phyloP scores from a whole-genome alignment of 1,284 basidiomycete genomes.

The Microbotryomycetes sp. region DNA sequence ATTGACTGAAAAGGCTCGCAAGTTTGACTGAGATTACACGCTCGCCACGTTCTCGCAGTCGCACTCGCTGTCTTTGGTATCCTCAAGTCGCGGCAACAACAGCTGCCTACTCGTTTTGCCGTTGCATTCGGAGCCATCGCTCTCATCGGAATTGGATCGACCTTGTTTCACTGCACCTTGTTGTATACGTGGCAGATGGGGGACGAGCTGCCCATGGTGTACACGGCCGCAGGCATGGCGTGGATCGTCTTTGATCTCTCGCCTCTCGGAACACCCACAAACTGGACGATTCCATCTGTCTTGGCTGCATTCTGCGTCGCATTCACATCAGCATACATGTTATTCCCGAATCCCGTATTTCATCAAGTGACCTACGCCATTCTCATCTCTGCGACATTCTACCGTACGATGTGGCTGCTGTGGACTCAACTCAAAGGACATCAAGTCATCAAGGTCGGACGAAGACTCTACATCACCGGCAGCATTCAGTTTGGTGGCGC shows the following conservation, averaged over 20 bases:
- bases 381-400: neutral
- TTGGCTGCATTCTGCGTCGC: neutral
- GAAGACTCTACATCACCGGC: neutral
- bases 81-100: neutral
- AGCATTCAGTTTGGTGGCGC: neutral
- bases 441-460: neutral
- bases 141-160: conserved; percentile 2
- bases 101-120: neutral
- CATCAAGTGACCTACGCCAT: conserved; percentile 7
- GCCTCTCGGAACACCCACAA: neutral
- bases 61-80: neutral
- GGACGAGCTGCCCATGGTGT: conserved; percentile 10
- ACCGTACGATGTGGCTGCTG: conserved; percentile 1
- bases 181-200: conserved; percentile 2
- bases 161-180: conserved; percentile 4
- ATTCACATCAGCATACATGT: conserved; percentile 4
- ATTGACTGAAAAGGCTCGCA: too few relatives aligned
- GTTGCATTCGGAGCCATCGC: neutral
- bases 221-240: neutral
- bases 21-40: too few relatives aligned
- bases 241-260: conserved; percentile 3
- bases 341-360: conserved; percentile 6
- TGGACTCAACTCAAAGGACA: neutral
- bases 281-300: neutral
- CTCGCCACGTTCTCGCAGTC: neutral